These are phyloP conservation scores for Boletus huronensis DNA, from an alignment of 768 basidiomycete species.

Conservation along the genomic window DNA sequence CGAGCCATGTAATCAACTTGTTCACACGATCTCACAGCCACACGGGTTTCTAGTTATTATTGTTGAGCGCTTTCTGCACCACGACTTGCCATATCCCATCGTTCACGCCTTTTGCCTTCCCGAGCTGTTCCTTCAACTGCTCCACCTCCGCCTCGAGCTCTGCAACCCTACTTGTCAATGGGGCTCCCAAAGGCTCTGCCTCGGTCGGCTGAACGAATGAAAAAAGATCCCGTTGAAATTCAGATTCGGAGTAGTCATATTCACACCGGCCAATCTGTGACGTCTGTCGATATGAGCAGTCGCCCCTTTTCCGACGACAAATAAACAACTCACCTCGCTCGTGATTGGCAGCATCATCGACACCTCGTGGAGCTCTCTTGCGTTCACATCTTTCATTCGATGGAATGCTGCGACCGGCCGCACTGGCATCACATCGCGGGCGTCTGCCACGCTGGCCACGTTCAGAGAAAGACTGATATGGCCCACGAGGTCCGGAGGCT, in stretches of 20 bases:
- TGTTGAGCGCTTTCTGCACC: conserved; percentile 57
- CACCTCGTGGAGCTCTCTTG: conserved; percentile 69
- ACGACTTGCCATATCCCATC: conserved; percentile 91
- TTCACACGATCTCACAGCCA: conserved; percentile 28
- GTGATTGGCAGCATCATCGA: conserved; percentile 54
- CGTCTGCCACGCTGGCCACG: conserved; percentile 33
- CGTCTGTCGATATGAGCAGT: conserved; percentile 12
- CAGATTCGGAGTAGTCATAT: conserved; percentile 46
- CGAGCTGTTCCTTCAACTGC: conserved; percentile 62
- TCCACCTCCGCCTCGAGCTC: conserved; percentile 74
- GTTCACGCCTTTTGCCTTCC: conserved; percentile 86
- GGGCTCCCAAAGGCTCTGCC: conserved; percentile 27
- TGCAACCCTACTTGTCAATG: conserved; percentile 53
- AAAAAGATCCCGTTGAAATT: conserved; percentile 62
- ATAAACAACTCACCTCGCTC: conserved; percentile 34
- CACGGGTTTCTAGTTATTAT: not conserved
- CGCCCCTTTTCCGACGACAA: not conserved
- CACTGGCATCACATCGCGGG: conserved; percentile 61
- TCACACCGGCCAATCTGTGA: conserved; percentile 14
- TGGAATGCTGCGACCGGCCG: conserved; percentile 69
- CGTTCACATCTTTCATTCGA: conserved; percentile 62
- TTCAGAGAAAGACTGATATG: conserved; percentile 59
- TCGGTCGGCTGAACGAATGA: conserved; percentile 54
- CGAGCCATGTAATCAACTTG: not conserved
- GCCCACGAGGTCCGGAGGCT: conserved; percentile 83